Evolutionary conservation across 202 grass and related monocot genomes (phyloP).

Genomic region (Brachypodium distachyon): DNA sequence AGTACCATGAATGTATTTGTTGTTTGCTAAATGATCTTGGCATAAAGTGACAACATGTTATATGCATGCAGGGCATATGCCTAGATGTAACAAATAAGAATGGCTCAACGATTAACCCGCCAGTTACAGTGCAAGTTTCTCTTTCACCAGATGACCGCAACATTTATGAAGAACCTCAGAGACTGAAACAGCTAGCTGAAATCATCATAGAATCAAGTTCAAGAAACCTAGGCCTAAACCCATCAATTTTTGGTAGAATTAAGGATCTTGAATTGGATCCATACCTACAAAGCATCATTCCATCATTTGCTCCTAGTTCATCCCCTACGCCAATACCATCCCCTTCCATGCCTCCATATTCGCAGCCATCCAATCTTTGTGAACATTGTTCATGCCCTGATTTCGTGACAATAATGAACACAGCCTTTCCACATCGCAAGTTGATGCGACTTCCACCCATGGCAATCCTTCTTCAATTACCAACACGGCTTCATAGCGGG

Average conservation of each 20-base stretch:
- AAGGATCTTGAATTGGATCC: conserved; percentile 40
- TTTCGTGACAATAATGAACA: conserved; percentile 1
- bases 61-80: conserved; percentile 30
- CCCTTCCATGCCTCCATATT: conserved; percentile 3
- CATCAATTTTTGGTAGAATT: conserved; percentile 44
- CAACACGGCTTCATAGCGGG: neutral
- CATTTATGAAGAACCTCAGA: conserved; percentile 8
- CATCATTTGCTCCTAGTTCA: conserved; percentile 24
- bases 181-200: conserved; percentile 44
- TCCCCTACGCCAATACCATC: conserved; percentile 3
- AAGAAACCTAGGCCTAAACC: conserved; percentile 51
- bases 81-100: conserved; percentile 48
- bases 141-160: conserved; percentile 18
- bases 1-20: neutral
- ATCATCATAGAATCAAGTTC: conserved; percentile 23
- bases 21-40: neutral
- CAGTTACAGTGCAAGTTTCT: conserved; percentile 40
- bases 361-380: neutral
- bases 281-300: neutral
- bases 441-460: neutral
- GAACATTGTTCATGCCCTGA: conserved; percentile 11
- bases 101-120: conserved; percentile 53
- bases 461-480: neutral
- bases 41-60: conserved; percentile 5
- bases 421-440: conserved; percentile 12